These are phyloP conservation scores for Solanum aculeatissimum DNA, from an alignment of 305 asterid genomes.

Conservation along the genomic window DNA sequence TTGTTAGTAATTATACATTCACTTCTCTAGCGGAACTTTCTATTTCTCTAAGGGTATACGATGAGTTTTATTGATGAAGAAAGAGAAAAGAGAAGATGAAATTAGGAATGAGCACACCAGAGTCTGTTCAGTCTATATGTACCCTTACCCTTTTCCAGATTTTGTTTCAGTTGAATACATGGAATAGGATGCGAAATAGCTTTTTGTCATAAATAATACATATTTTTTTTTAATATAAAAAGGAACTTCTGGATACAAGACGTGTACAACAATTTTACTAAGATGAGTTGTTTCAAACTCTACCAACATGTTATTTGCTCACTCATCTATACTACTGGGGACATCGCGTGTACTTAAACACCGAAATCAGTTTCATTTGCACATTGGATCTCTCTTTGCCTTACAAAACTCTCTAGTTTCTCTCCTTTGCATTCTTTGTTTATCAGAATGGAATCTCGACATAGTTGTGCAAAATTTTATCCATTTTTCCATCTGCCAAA, in stretches of 20 bases:
- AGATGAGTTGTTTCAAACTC: not conserved
- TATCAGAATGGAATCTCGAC: not conserved
- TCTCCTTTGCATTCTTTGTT: not conserved
- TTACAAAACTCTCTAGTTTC: not conserved
- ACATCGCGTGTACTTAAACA: not conserved
- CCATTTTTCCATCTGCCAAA: not conserved
- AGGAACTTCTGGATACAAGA: not conserved
- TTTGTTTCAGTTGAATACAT: not conserved
- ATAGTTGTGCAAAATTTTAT: not conserved
- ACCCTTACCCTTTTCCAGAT: not conserved
- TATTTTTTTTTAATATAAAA: not conserved
- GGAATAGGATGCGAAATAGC: not conserved
- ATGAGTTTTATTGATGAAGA: not conserved
- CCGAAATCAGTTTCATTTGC: not conserved
- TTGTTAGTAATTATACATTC: not conserved
- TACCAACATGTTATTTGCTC: not conserved
- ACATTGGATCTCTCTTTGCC: not conserved
- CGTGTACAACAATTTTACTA: not conserved
- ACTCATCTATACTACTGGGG: not conserved
- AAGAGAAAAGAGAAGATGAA: not conserved
- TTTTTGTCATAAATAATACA: not conserved
- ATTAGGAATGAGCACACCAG: not conserved
- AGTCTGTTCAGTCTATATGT: not conserved
- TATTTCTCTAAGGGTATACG: not conserved
- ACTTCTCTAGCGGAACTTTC: not conserved